Evolutionary conservation across 768 basidiomycete genomes (phyloP), one percentile per base, ranked within the genome.

Genomic region (Dioszegia aurantiaca): DNA sequence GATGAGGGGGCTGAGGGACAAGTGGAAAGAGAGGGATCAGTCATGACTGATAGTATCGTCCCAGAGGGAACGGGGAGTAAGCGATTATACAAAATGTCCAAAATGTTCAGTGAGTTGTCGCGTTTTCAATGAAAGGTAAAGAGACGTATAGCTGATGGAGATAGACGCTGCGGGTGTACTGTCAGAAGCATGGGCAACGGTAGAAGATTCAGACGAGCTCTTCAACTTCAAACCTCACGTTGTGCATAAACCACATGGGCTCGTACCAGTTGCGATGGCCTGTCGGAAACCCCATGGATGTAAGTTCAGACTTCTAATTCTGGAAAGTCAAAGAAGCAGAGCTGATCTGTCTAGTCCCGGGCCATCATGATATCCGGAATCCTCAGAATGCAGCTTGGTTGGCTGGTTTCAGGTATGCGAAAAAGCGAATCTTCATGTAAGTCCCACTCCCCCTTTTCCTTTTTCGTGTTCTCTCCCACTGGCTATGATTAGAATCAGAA

Each of bases 371-470:
- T 54, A 76, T 81, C 33, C 80, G 81, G 17, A 79, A 79, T 41
- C 83, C 86, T 2, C 86, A 87, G 71, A 84, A 86, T 59, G 81
- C 81, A 8, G 85, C 86, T 4, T 87, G 85, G 85, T 79, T 87
- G 39, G 82, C 84, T 21, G 86, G 80, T 2, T 79, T 87, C 64
- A 78, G 81, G 55, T 82, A 83, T 57, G 86, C 86, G 8, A 76
- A 80, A 69, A 80, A 80, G 66, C 82, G 76, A 48, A 80, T 87
- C n/a, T 86, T 87, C 76, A 84, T 87, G 81, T 81, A 21, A 39
- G 80, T 74, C 8, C 33, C 33, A 33, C 14, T 33, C 33, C 33
- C 33, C 14, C 33, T 33, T n/a, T n/a, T 45, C 27, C n/a, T 24
- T 21, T 41, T 19, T 39, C 48, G 2, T 26, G 10, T 21, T 28